phyloP scores from a whole-genome alignment of 371 early-diverging fungal species.

The Mucor racemosus region DNA sequence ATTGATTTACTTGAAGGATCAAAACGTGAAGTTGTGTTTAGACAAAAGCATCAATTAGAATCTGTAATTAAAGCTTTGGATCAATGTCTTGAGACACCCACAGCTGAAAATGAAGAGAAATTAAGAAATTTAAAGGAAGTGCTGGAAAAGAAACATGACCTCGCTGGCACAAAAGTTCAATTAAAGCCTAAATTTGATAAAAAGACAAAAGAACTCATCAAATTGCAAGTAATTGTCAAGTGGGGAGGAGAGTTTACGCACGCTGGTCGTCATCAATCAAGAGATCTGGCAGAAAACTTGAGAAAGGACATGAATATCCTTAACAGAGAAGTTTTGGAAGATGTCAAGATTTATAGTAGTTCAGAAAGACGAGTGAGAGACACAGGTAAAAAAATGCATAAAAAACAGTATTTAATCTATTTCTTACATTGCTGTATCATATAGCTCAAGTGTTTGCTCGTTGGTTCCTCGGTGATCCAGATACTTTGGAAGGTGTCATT shows the following conservation, averaged over 20 bases:
- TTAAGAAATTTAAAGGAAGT: conserved; percentile 73
- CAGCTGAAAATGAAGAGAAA: conserved; percentile 60
- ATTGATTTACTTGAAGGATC: conserved; percentile 69
- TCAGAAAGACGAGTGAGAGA: conserved; percentile 91
- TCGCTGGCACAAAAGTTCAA: conserved; percentile 95
- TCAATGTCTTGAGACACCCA: conserved; percentile 52
- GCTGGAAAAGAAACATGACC: conserved; percentile 76
- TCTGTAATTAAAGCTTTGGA: conserved; percentile 71
- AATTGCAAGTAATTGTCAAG: conserved; percentile 91
- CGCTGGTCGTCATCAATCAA: conserved; percentile 89
- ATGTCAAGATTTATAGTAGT: conserved; percentile 86
- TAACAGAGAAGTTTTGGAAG: conserved; percentile 83
- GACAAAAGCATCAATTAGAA: conserved; percentile 73
- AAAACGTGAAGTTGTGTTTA: conserved; percentile 82
- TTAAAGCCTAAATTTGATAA: conserved; percentile 80
- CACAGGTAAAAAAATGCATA: conserved; percentile 55
- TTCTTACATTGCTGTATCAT: neutral
- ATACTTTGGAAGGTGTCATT: conserved; percentile 63
- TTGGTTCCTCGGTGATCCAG: conserved; percentile 69
- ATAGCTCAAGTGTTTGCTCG: conserved; percentile 77
- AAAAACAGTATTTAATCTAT: neutral
- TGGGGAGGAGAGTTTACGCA: conserved; percentile 99
- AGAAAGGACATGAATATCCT: conserved; percentile 90
- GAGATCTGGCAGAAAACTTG: conserved; percentile 91
- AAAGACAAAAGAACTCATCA: conserved; percentile 62